phyloP scores from a whole-genome alignment of 768 basidiomycete species.

The Rickenella mellea region DNA sequence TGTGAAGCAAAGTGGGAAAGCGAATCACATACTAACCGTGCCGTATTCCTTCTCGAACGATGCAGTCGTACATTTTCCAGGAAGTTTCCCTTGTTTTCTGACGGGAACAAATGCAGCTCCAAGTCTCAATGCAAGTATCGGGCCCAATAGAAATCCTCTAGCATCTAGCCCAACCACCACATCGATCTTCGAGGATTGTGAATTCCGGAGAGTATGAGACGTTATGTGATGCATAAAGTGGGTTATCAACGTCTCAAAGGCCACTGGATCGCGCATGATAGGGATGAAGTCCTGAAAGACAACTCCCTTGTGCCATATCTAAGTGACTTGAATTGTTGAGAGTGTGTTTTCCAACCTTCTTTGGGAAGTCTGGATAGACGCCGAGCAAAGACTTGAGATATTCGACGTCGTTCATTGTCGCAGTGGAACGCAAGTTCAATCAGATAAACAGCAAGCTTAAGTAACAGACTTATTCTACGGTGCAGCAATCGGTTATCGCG shows the following conservation, averaged over 20 bases:
- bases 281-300: slow-evolving; percentile 94
- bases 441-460: no score
- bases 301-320: slow-evolving; percentile 54
- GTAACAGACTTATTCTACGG: background rate
- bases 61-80: slow-evolving; percentile 67
- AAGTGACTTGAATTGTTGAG: background rate
- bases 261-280: slow-evolving; percentile 74
- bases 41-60: slow-evolving; percentile 93
- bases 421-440: background rate
- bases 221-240: slow-evolving; percentile 81
- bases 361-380: slow-evolving; percentile 73
- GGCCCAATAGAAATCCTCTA: slow-evolving; percentile 90
- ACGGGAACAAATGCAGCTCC: slow-evolving; percentile 96
- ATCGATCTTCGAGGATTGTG: slow-evolving; percentile 65
- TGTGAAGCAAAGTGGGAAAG: background rate
- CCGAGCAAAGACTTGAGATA: slow-evolving; percentile 53
- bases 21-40: slow-evolving; percentile 33
- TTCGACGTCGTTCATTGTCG: slow-evolving; percentile 65
- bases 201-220: slow-evolving; percentile 58
- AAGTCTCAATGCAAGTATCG: slow-evolving; percentile 81
- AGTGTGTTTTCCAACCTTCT: slow-evolving; percentile 47
- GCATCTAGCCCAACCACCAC: slow-evolving; percentile 94
- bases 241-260: slow-evolving; percentile 86
- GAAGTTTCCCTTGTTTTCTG: slow-evolving; percentile 90
- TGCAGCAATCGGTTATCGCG: background rate